A percentile compares a stretch with the other conserved stretches of the same genome.
Conservation (phyloP, 1,284 basidiomycete species). For the Lignosus rhinocerotis region DNA sequence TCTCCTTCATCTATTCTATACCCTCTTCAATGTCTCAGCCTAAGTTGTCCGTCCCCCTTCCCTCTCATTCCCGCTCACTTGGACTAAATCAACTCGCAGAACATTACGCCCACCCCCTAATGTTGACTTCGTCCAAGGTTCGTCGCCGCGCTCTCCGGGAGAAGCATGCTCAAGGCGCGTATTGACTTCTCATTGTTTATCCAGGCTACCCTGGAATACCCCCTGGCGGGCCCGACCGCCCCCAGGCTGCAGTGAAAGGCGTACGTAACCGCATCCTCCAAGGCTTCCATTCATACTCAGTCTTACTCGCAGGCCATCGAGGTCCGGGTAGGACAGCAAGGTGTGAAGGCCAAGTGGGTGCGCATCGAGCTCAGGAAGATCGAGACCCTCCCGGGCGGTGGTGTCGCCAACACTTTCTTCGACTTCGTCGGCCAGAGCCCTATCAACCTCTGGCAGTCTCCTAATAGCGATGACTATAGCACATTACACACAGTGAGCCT, state of each 20-base stretch:
- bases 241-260: constrained; percentile 78
- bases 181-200: constrained; percentile 8
- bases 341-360: constrained; percentile 89
- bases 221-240: constrained; percentile 65
- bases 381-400: constrained; percentile 76
- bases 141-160: constrained; percentile 23
- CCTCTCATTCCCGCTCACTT: not conserved
- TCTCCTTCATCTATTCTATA: constrained; percentile 17
- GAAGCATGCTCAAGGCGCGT: constrained; percentile 9
- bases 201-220: constrained; percentile 82
- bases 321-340: constrained; percentile 67
- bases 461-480: constrained; percentile 70
- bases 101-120: constrained; percentile 78
- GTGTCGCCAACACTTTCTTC: constrained; percentile 65
- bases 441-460: constrained; percentile 66
- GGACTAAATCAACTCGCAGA: constrained; percentile 36
- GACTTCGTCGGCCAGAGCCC: constrained; percentile 75
- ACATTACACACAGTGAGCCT: constrained; percentile 61
- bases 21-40: constrained; percentile 28
- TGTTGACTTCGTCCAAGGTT: constrained; percentile 81
- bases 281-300: not conserved
- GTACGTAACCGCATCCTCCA: constrained; percentile 46
- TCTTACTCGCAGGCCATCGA: constrained; percentile 66
- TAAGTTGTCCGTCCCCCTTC: constrained; percentile 18
- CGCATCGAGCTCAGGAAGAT: constrained; percentile 86